These are phyloP conservation scores for Corchorus olitorius DNA, from an alignment of 345 rosid species.

Conservation along the genomic window DNA sequence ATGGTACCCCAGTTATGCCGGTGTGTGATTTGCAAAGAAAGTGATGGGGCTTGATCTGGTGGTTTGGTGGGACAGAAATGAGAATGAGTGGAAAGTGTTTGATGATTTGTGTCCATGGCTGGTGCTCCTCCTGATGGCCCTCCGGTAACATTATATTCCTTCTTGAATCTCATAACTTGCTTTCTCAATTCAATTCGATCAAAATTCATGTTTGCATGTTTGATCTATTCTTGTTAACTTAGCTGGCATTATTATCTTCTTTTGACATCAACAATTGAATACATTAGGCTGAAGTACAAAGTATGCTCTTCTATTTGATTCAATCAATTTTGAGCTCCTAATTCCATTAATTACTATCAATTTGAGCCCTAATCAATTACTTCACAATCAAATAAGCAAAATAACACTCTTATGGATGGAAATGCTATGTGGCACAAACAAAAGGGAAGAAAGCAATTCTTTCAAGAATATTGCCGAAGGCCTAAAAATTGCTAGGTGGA, in stretches of 20 bases:
- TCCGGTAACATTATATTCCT: constrained; percentile 39
- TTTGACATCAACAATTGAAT: no score
- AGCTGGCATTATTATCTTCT: background rate
- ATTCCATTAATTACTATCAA: no score
- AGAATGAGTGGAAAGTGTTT: constrained; percentile 41
- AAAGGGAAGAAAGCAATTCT: no score
- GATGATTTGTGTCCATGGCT: constrained; percentile 60
- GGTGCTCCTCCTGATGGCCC: constrained; percentile 88
- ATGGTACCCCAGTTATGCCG: constrained; percentile 85
- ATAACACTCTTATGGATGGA: no score
- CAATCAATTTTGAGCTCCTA: no score
- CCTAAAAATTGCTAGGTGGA: no score
- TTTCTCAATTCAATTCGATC: background rate
- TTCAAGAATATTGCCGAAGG: no score
- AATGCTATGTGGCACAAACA: no score
- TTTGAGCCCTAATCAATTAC: no score
- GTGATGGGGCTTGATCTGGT: constrained; percentile 80
- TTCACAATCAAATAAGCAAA: no score
- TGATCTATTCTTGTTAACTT: background rate
- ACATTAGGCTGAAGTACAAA: no score
- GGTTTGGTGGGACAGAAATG: constrained; percentile 86
- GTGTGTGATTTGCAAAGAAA: constrained; percentile 70
- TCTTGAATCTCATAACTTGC: background rate
- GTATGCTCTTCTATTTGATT: no score
- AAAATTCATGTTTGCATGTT: background rate